Conservation (phyloP, 169 alveolate species). For the Plasmodium falciparum region DNA sequence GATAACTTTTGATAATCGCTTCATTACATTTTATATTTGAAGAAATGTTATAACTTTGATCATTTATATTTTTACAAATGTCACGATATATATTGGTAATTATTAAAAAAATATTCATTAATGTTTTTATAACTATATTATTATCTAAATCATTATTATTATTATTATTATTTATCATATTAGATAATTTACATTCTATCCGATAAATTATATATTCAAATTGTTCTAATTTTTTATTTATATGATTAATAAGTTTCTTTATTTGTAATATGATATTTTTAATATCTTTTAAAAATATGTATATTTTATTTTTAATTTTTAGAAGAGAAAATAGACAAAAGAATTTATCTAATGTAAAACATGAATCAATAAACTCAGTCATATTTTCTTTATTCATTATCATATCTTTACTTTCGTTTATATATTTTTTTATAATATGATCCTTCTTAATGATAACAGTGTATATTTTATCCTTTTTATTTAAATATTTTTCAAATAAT, state of each 20-base stretch:
- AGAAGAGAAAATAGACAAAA: conserved; percentile 36
- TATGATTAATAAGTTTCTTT: conserved; percentile 13
- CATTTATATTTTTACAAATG: conserved; percentile 16
- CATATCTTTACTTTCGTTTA: neutral
- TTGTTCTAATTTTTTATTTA: conserved; percentile 19
- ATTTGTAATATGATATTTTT: conserved; percentile 27
- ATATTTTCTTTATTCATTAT: conserved; percentile 1
- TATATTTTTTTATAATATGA: conserved; percentile 16
- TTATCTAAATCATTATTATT: conserved; percentile 4
- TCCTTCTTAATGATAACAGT: conserved; percentile 18
- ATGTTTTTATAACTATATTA: conserved; percentile 23
- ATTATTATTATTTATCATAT: conserved; percentile 1
- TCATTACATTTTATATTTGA: conserved; percentile 30
- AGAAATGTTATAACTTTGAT: conserved; percentile 20
- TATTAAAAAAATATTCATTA: conserved; percentile 40
- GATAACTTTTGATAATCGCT: conserved; percentile 23
- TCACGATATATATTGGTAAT: conserved; percentile 48
- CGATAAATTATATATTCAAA: conserved; percentile 12
- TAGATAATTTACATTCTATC: conserved; percentile 7
- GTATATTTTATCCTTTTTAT: neutral
- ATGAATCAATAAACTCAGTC: neutral
- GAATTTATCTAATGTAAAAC: conserved; percentile 27
- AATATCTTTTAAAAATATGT: conserved; percentile 26
- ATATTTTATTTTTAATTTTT: conserved; percentile 38
- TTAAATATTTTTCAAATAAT: conserved; percentile 10